Percentiles rank a stretch among this genome's conserved stretches.
These are phyloP conservation scores for Teratosphaeria destructans DNA, from an alignment of 2,329 filamentous ascomycete genomes.

Conservation along the genomic window DNA sequence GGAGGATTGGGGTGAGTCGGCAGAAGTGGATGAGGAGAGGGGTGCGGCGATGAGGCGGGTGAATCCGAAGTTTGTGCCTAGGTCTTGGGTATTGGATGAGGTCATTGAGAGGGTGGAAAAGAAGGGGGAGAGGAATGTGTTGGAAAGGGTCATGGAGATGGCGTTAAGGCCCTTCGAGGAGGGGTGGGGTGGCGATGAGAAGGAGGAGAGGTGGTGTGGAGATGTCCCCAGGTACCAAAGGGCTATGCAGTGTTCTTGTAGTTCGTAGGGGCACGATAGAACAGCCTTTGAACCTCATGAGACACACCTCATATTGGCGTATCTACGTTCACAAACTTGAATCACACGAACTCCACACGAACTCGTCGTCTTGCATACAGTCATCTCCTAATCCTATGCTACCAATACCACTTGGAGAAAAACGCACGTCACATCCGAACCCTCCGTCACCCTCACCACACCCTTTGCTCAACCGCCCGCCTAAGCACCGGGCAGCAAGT, in stretches of 20 bases:
- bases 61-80: conserved; percentile 87
- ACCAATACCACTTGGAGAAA: too few species aligned
- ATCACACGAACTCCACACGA: too few species aligned
- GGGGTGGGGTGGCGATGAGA: conserved; percentile 54
- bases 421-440: not conserved
- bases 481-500: not conserved
- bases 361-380: too few species aligned
- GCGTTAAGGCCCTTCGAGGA: conserved; percentile 77
- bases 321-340: too few species aligned
- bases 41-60: conserved; percentile 67
- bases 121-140: conserved; percentile 66
- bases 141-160: conserved; percentile 73
- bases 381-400: too few species aligned
- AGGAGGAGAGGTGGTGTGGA: conserved; percentile 67
- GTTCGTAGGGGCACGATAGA: conserved; percentile 53
- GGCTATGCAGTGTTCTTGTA: conserved; percentile 91
- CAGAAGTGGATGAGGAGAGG: conserved; percentile 50
- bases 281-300: not conserved
- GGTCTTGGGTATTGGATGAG: conserved; percentile 89
- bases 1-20: conserved; percentile 62
- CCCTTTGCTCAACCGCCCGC: not conserved
- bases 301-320: not conserved
- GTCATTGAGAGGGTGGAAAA: conserved; percentile 82
- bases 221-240: conserved; percentile 71
- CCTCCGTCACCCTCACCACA: not conserved